These are phyloP conservation scores for Neonectria neomacrospora DNA, from an alignment of 2,329 filamentous ascomycete genomes.

Conservation along the genomic window DNA sequence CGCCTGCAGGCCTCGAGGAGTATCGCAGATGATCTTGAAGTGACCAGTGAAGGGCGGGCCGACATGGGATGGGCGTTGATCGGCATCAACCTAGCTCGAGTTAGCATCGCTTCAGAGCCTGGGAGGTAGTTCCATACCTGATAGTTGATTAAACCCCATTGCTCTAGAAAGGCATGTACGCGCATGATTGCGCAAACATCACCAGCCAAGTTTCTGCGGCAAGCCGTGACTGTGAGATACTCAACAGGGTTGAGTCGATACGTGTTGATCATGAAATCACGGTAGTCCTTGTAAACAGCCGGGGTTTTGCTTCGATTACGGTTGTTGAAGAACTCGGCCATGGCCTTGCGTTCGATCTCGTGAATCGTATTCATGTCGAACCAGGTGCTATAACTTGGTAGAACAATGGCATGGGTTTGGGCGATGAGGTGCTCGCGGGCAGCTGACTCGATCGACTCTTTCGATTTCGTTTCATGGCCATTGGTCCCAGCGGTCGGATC, in stretches of 20 bases:
- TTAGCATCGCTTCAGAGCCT: constrained; percentile 43
- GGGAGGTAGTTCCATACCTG: constrained; percentile 69
- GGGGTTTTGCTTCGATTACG: constrained; percentile 98
- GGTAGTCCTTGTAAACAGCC: constrained; percentile 97
- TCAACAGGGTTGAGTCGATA: constrained; percentile 96
- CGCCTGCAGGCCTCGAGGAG: constrained; percentile 90
- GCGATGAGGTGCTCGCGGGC: constrained; percentile 92
- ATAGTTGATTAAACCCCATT: constrained; percentile 99
- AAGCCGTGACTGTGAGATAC: constrained; percentile 97
- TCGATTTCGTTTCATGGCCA: constrained; percentile 73
- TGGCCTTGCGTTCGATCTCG: constrained; percentile 89
- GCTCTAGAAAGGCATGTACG: constrained; percentile 96
- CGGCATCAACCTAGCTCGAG: constrained; percentile 83
- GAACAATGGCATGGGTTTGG: constrained; percentile 94
- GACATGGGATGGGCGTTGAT: constrained; percentile 93
- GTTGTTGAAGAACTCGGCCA: constrained; percentile 98
- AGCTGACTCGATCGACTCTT: constrained; percentile 83
- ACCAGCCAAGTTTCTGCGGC: constrained; percentile 91
- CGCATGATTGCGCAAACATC: constrained; percentile 99
- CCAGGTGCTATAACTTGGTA: constrained; percentile 98
- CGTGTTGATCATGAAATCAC: constrained; percentile 99
- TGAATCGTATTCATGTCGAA: constrained; percentile 98
- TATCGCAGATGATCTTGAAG: constrained; percentile 96
- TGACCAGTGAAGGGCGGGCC: constrained; percentile 97
- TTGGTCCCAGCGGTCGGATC: constrained; percentile 61